These are phyloP conservation scores for Boletus edulis DNA, from an alignment of 768 basidiomycete species.

Conservation along the genomic window DNA sequence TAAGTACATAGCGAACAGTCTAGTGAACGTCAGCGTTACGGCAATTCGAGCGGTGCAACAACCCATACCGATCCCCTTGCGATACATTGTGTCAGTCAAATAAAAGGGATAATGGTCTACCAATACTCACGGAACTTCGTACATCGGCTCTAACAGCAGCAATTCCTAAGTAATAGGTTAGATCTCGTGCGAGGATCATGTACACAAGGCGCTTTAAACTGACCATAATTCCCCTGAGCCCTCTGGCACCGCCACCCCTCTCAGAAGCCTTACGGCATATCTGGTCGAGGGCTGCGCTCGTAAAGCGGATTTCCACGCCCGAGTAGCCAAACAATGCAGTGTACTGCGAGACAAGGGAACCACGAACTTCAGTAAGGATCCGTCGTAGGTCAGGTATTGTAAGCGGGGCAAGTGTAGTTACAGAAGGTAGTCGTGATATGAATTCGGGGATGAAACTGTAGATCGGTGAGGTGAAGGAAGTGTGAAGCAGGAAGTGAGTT, in stretches of 20 bases:
- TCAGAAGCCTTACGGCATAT: conserved; percentile 77
- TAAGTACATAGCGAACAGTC: conserved; percentile 80
- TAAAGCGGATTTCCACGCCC: conserved; percentile 85
- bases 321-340: conserved; percentile 79
- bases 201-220: conserved; percentile 12
- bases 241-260: conserved; percentile 88
- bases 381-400: conserved; percentile 79
- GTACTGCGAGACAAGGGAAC: conserved; percentile 89
- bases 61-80: conserved; percentile 63
- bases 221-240: conserved; percentile 87
- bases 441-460: conserved; percentile 92
- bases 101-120: conserved; percentile 1
- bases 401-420: conserved; percentile 79
- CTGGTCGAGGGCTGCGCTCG: conserved; percentile 72
- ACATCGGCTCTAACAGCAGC: conserved; percentile 87
- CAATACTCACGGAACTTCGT: conserved; percentile 77
- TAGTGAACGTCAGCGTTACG: conserved; percentile 29
- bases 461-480: conserved; percentile 2
- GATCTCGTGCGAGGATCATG: background rate
- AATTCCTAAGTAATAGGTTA: conserved; percentile 51
- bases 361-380: conserved; percentile 91
- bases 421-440: conserved; percentile 88
- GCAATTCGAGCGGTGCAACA: background rate
- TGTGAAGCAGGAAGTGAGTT: background rate
- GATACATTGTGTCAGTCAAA: background rate